Conservation (phyloP, 768 basidiomycete genomes). For the Tulasnella sp. region DNA sequence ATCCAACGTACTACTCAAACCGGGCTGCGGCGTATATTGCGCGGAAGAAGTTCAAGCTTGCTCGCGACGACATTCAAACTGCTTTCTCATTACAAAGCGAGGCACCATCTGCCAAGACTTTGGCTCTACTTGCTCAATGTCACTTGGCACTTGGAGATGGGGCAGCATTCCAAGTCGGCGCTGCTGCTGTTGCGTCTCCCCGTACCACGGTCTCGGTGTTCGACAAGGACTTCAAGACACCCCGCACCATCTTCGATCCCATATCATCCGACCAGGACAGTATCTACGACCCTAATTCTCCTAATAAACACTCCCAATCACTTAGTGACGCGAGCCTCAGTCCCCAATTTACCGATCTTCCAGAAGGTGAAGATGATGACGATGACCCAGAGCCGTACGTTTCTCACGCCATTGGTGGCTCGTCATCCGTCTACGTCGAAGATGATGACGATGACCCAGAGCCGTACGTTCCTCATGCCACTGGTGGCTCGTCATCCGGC, state of each 20-base stretch:
- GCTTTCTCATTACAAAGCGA: constrained; percentile 61
- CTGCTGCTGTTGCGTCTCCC: constrained; percentile 6
- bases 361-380: neutral
- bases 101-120: constrained; percentile 66
- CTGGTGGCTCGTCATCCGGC: too few species aligned
- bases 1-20: constrained; percentile 78
- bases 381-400: neutral
- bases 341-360: too few species aligned
- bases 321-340: too few species aligned
- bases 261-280: neutral
- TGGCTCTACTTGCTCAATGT: constrained; percentile 76
- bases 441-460: too few species aligned
- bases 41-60: constrained; percentile 67
- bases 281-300: constrained; percentile 2
- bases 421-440: too few species aligned
- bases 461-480: too few species aligned
- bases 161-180: constrained; percentile 32
- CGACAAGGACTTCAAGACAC: constrained; percentile 16
- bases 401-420: too few species aligned
- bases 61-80: constrained; percentile 73
- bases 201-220: constrained; percentile 7
- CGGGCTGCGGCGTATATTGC: constrained; percentile 84
- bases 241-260: constrained; percentile 1
- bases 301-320: neutral
- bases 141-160: constrained; percentile 74